phyloP scores from a whole-genome alignment of 495 filamentous ascomycete genomes.

The Astrothelium subdiscretum region DNA sequence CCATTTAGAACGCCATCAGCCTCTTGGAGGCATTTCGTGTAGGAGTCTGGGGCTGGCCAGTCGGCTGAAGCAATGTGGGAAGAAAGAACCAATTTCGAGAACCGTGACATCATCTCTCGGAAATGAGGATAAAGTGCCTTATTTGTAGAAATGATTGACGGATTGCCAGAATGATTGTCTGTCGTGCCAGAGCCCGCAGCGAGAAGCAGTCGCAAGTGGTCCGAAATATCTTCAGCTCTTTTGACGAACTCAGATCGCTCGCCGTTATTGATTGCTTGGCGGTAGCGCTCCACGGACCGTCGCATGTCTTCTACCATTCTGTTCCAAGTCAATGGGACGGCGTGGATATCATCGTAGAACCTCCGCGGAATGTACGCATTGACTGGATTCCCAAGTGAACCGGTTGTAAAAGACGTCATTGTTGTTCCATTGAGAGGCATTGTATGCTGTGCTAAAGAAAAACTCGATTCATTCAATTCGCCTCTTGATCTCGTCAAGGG shows the following conservation, averaged over 20 bases:
- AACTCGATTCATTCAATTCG: slow-evolving; percentile 31
- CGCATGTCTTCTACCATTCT: slow-evolving; percentile 84
- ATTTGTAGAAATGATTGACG: slow-evolving; percentile 97
- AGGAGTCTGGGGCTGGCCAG: slow-evolving; percentile 75
- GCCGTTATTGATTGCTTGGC: slow-evolving; percentile 67
- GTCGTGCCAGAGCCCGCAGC: slow-evolving; percentile 92
- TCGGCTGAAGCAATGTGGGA: slow-evolving; percentile 97
- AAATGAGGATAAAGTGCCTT: slow-evolving; percentile 95
- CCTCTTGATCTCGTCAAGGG: slow-evolving; percentile 31
- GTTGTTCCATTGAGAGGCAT: slow-evolving; percentile 48
- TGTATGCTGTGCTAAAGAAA: slow-evolving; percentile 33
- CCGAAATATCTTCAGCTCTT: slow-evolving; percentile 91
- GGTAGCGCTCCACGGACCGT: slow-evolving; percentile 72
- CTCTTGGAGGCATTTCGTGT: slow-evolving; percentile 87
- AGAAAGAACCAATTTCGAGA: slow-evolving; percentile 93
- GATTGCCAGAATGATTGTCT: slow-evolving; percentile 95
- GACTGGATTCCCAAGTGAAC: slow-evolving; percentile 19
- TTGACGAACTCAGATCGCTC: slow-evolving; percentile 83
- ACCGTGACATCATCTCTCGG: slow-evolving; percentile 98
- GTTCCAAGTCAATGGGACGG: slow-evolving; percentile 73
- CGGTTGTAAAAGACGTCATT: slow-evolving; percentile 45
- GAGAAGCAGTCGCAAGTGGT: slow-evolving; percentile 85
- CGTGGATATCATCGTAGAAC: slow-evolving; percentile 74
- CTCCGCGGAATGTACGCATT: slow-evolving; percentile 55
- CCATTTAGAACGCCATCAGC: slow-evolving; percentile 89